Evolutionary conservation across 768 basidiomycete species (phyloP).

Genomic region (Phylloporus rhodoxanthus): DNA sequence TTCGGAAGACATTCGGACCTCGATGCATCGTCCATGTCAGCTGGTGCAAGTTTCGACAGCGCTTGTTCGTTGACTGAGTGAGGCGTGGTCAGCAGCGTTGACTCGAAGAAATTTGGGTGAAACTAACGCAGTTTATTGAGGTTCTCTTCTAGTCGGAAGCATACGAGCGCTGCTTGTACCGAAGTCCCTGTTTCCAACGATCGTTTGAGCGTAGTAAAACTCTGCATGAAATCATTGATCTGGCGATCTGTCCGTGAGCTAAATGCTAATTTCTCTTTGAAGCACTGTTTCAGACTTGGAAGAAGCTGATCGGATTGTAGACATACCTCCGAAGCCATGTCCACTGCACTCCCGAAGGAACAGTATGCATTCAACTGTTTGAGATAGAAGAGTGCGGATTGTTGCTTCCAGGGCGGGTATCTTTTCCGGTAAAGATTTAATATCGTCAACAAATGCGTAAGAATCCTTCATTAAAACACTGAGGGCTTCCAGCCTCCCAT

Average conservation of each 20-base stretch:
- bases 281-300: slow-evolving; percentile 3
- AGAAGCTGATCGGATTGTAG: neutral
- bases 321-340: slow-evolving; percentile 30
- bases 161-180: slow-evolving; percentile 23
- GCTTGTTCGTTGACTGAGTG: slow-evolving; percentile 17
- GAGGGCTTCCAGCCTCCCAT: slow-evolving; percentile 25
- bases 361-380: slow-evolving; percentile 34
- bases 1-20: slow-evolving; percentile 28
- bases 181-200: slow-evolving; percentile 23
- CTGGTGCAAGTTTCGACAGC: slow-evolving; percentile 22
- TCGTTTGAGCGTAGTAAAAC: slow-evolving; percentile 21
- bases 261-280: slow-evolving; percentile 12
- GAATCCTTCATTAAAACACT: slow-evolving; percentile 26
- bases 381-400: slow-evolving; percentile 24
- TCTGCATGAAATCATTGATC: slow-evolving; percentile 15
- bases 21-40: slow-evolving; percentile 25
- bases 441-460: slow-evolving; percentile 29
- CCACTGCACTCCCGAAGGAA: slow-evolving; percentile 35
- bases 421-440: slow-evolving; percentile 25
- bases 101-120: neutral
- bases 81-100: neutral
- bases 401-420: slow-evolving; percentile 25
- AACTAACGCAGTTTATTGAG: slow-evolving; percentile 22
- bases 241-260: slow-evolving; percentile 20
- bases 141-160: slow-evolving; percentile 27